A percentile compares a stretch with the other conserved stretches of the same genome.
These are phyloP conservation scores for Lactifluus hygrophoroides DNA, from an alignment of 768 basidiomycete species.

Conservation along the genomic window DNA sequence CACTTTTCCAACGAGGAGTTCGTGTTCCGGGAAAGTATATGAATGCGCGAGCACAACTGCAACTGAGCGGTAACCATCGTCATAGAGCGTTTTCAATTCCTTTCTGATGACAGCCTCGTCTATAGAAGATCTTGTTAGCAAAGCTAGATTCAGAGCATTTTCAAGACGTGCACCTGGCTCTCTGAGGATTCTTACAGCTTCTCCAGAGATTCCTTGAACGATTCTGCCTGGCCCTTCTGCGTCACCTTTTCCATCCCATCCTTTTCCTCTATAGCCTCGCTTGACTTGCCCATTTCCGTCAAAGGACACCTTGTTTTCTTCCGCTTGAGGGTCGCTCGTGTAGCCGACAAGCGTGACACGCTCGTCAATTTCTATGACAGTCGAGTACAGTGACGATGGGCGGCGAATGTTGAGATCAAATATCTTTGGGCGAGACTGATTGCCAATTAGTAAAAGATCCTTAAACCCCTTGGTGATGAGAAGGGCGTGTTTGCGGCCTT, in stretches of 20 bases:
- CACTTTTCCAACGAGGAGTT: conserved; percentile 57
- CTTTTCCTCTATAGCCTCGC: conserved; percentile 66
- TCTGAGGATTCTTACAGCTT: conserved; percentile 77
- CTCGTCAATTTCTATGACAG: conserved; percentile 76
- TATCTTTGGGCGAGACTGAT: conserved; percentile 89
- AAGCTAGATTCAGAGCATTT: background rate
- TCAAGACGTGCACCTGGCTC: conserved; percentile 44
- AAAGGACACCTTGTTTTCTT: conserved; percentile 69
- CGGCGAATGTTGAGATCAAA: conserved; percentile 91
- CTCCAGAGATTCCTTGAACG: conserved; percentile 76
- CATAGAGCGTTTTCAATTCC: conserved; percentile 65
- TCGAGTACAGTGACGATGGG: conserved; percentile 64
- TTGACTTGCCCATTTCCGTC: conserved; percentile 58
- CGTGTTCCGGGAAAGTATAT: conserved; percentile 86
- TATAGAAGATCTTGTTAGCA: conserved; percentile 22
- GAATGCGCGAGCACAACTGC: conserved; percentile 90
- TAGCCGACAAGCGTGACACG: conserved; percentile 92
- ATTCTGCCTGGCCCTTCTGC: conserved; percentile 78
- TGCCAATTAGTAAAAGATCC: conserved; percentile 88
- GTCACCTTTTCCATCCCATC: conserved; percentile 60
- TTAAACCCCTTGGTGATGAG: conserved; percentile 88
- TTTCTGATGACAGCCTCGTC: conserved; percentile 45
- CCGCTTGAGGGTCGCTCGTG: conserved; percentile 79
- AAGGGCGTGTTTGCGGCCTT: conserved; percentile 86
- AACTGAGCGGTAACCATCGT: conserved; percentile 77